Evolutionary conservation across 2,329 filamentous ascomycete genomes (phyloP).

Genomic region (Corinectria fuckeliana): DNA sequence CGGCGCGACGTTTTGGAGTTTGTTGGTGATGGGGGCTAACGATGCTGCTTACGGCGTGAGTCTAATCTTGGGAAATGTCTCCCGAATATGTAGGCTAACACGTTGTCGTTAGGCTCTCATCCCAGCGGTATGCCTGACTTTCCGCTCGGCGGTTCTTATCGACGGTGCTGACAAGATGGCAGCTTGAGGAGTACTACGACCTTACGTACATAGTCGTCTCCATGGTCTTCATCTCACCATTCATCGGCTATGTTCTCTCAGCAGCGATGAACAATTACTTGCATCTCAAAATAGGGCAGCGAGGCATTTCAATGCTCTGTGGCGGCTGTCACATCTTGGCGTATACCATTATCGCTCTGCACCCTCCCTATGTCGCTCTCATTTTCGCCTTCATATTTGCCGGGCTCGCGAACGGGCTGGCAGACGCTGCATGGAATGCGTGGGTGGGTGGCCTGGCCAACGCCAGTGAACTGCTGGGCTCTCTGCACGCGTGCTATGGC

Average conservation of each 20-base stretch:
- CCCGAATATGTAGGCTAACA: neutral
- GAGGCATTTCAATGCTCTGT: conserved; percentile 67
- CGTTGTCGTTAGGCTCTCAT: conserved; percentile 50
- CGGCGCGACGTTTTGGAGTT: conserved; percentile 62
- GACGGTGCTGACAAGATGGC: neutral
- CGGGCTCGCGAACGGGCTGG: conserved; percentile 73
- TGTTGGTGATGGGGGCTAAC: conserved; percentile 64
- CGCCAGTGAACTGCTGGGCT: conserved; percentile 72
- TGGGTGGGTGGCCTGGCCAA: conserved; percentile 70
- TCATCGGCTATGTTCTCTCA: conserved; percentile 67
- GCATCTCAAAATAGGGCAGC: conserved; percentile 39
- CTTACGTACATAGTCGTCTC: conserved; percentile 68
- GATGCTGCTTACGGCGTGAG: conserved; percentile 65
- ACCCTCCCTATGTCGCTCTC: conserved; percentile 72
- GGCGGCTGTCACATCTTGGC: conserved; percentile 67
- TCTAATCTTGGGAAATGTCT: conserved; percentile 1
- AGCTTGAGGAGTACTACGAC: conserved; percentile 58
- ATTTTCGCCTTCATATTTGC: conserved; percentile 70
- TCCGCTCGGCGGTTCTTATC: neutral
- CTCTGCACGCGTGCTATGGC: conserved; percentile 74
- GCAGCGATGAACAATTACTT: conserved; percentile 65
- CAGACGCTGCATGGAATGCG: conserved; percentile 62
- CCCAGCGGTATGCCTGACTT: conserved; percentile 44
- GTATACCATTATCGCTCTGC: conserved; percentile 67
- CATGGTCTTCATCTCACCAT: conserved; percentile 69